These are phyloP conservation scores for Ustilago cynodontis DNA, from an alignment of 1,284 basidiomycete genomes.

Conservation along the genomic window DNA sequence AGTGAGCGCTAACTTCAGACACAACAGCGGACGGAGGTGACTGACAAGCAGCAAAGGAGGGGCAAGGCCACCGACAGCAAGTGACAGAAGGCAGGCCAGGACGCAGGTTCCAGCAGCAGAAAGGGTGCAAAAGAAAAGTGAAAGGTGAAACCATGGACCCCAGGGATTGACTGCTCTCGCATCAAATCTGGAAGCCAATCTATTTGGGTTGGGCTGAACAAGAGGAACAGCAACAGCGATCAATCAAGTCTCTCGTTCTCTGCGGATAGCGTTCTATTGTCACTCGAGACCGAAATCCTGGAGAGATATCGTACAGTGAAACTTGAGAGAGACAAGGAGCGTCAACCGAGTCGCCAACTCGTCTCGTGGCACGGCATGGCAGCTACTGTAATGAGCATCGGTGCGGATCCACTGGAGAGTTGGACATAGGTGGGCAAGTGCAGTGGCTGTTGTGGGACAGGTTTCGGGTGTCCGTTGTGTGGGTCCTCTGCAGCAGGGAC, in stretches of 20 bases:
- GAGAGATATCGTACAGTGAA: neutral
- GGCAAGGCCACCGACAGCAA: neutral
- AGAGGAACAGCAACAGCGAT: slow-evolving; percentile 10
- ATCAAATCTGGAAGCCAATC: neutral
- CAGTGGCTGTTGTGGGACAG: neutral
- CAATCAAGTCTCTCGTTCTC: slow-evolving; percentile 4
- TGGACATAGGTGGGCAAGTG: neutral
- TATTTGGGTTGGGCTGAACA: slow-evolving; percentile 15
- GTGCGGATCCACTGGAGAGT: neutral
- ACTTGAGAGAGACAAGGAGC: neutral
- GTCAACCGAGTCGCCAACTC: neutral
- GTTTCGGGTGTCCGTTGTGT: no score
- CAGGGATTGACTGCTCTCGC: neutral
- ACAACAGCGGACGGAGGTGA: slow-evolving; percentile 3
- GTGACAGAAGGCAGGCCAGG: neutral
- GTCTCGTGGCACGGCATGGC: neutral
- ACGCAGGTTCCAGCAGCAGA: neutral
- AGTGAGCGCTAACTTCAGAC: neutral
- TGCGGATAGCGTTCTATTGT: neutral
- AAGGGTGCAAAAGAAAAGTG: neutral
- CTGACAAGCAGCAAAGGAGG: slow-evolving; percentile 1
- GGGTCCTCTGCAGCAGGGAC: no score
- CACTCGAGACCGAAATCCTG: neutral
- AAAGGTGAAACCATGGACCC: slow-evolving; percentile 9
- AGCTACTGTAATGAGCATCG: neutral